Evolutionary conservation across 78 protist species (phyloP).

Genomic region (Isochrysis galbana): DNA sequence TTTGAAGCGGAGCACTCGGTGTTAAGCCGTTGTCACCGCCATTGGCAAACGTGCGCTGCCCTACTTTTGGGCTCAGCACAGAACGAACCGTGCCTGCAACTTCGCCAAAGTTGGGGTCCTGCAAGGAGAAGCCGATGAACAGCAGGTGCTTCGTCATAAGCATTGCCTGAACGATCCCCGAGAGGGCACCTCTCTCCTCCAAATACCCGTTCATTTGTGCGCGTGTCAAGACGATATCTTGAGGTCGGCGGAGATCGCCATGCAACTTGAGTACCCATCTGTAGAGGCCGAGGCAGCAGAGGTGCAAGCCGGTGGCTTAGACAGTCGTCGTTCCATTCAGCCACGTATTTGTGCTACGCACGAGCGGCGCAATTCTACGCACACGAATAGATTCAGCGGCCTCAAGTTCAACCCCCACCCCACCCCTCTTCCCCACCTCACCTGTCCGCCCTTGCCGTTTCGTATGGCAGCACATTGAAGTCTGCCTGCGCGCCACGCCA

Average conservation of each 20-base stretch:
- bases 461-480: constrained; percentile 41
- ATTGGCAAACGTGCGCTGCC: no score
- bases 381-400: no score
- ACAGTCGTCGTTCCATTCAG: no score
- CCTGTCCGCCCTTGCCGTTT: neutral
- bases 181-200: constrained; percentile 54
- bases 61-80: no score
- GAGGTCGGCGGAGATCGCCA: constrained; percentile 66
- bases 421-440: no score
- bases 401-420: no score
- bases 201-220: constrained; percentile 58
- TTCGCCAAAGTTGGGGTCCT: constrained; percentile 68
- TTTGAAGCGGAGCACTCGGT: no score
- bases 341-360: no score
- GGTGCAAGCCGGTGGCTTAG: no score
- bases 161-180: constrained; percentile 68
- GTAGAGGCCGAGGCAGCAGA: no score
- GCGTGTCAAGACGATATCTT: constrained; percentile 70
- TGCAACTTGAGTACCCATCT: constrained; percentile 63
- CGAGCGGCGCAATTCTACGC: no score
- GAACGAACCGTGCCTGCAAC: constrained; percentile 8
- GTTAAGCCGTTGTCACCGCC: no score
- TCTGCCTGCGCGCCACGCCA: constrained; percentile 24
- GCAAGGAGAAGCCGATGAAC: constrained; percentile 71
- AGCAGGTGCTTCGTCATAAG: constrained; percentile 68